These are phyloP conservation scores for Solanum chiquidenum DNA, from an alignment of 257 asterid species.

Conservation along the genomic window DNA sequence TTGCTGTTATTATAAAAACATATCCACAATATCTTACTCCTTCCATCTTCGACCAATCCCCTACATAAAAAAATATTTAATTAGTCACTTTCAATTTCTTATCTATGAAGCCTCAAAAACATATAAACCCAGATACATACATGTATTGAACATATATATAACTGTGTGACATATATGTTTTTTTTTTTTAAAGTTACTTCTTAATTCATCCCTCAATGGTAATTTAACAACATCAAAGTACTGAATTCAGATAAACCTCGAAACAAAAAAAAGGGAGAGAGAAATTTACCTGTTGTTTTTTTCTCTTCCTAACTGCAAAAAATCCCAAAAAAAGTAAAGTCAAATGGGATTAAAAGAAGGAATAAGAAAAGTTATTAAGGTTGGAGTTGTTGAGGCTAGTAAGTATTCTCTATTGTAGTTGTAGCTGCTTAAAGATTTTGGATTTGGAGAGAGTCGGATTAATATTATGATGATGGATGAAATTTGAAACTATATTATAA, in stretches of 20 bases:
- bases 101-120: not conserved
- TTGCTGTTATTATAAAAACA: not conserved
- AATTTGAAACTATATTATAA: not conserved
- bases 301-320: not conserved
- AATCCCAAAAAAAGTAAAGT: not conserved
- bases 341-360: not conserved
- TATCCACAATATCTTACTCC: not conserved
- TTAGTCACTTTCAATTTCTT: not conserved
- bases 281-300: not conserved
- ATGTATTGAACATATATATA: not conserved
- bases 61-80: not conserved
- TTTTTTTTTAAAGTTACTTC: fast-evolving
- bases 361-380: not conserved
- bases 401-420: not conserved
- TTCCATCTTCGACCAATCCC: constrained; percentile 3
- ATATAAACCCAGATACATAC: not conserved
- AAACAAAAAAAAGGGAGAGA: fast-evolving
- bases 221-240: no score
- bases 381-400: not conserved
- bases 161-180: not conserved
- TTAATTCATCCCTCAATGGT: not conserved
- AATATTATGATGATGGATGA: not conserved
- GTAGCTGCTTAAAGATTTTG: not conserved
- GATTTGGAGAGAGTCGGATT: not conserved
- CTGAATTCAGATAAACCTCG: not conserved